phyloP scores from a whole-genome alignment of 768 basidiomycete genomes.

The Lepiota brunneoincarnata region DNA sequence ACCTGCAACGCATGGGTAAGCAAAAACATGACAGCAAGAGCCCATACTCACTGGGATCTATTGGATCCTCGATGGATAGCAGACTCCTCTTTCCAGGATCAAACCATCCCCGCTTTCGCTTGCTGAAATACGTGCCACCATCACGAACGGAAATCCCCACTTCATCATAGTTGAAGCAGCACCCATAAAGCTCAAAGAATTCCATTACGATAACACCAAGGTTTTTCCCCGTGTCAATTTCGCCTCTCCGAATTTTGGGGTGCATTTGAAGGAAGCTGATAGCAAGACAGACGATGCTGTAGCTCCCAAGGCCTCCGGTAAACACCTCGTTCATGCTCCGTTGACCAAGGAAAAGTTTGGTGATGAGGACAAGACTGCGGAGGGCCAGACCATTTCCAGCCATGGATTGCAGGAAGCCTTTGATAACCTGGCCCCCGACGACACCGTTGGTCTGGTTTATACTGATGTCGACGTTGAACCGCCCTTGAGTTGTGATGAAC shows the following conservation, averaged over 20 bases:
- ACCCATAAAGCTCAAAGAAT: constrained; percentile 95
- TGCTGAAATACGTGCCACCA: constrained; percentile 88
- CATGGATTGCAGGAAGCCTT: constrained; percentile 56
- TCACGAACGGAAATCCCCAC: constrained; percentile 86
- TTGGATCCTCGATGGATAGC: constrained; percentile 92
- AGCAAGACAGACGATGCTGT: constrained; percentile 90
- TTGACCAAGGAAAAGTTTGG: constrained; percentile 88
- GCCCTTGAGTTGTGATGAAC: constrained; percentile 79
- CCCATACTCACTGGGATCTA: constrained; percentile 70
- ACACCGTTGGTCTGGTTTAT: constrained; percentile 90
- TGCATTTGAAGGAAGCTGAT: constrained; percentile 97
- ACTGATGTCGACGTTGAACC: constrained; percentile 90
- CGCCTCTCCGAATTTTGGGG: constrained; percentile 85
- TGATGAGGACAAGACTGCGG: constrained; percentile 81
- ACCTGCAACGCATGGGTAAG: constrained; percentile 39
- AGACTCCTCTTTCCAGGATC: constrained; percentile 53
- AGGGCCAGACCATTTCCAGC: constrained; percentile 56
- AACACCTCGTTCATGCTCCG: constrained; percentile 98
- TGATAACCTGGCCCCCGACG: constrained; percentile 74
- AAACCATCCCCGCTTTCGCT: constrained; percentile 79
- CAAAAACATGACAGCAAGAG: neutral
- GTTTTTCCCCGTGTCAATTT: constrained; percentile 85
- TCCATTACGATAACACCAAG: constrained; percentile 94
- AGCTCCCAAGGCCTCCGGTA: constrained; percentile 91
- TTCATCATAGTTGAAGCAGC: constrained; percentile 87